Conservation (phyloP, 75 land plant species). For the Chamaecyparis obtusa region DNA sequence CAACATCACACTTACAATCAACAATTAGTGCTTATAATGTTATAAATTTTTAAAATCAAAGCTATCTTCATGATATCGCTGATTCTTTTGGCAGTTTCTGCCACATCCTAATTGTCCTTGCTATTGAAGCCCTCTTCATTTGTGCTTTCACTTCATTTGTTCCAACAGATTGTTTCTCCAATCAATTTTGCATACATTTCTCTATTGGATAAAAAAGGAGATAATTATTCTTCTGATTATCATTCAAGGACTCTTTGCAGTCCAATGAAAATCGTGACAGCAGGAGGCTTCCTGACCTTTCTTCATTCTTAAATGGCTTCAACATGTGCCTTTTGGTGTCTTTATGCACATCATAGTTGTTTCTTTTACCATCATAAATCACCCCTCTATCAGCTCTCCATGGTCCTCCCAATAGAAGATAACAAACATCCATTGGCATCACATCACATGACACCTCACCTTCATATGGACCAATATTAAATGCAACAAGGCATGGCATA, state of each 20-base stretch:
- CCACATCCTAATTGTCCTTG: no score
- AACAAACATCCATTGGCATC: no score
- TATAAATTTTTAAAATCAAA: no score
- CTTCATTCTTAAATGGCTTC: not conserved
- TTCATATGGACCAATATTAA: not conserved
- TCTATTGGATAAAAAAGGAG: not conserved
- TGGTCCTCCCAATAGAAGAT: not conserved
- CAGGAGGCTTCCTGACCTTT: not conserved
- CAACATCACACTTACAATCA: no score
- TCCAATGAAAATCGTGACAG: not conserved
- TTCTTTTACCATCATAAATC: not conserved
- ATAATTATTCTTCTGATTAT: no score
- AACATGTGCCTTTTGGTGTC: not conserved
- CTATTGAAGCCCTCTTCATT: no score
- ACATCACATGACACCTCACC: not conserved
- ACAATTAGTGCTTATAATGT: no score
- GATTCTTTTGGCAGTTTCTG: no score
- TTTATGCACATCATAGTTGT: not conserved
- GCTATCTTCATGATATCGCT: no score
- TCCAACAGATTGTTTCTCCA: no score
- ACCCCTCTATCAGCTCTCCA: not conserved
- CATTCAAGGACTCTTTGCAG: not conserved
- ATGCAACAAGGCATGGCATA: not conserved
- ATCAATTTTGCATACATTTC: no score
- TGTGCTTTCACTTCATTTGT: no score